Conservation (phyloP, 2,329 filamentous ascomycete species). For the Biscogniauxia marginata region DNA sequence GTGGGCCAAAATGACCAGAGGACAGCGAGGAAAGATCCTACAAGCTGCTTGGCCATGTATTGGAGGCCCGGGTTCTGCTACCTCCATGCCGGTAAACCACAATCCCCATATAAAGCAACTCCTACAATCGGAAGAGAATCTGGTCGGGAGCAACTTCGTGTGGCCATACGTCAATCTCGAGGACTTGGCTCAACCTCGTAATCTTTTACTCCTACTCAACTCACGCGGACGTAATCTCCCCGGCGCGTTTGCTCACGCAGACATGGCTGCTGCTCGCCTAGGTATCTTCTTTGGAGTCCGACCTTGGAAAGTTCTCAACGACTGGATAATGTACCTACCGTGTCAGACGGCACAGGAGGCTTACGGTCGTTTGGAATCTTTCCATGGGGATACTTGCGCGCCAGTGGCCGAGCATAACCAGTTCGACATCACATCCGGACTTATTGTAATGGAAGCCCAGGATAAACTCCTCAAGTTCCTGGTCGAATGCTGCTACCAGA, state of each 20-base stretch:
- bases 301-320: background rate
- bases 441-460: background rate
- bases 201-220: background rate
- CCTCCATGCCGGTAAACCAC: background rate
- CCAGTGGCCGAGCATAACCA: background rate
- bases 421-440: background rate
- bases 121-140: background rate
- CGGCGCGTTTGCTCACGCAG: background rate
- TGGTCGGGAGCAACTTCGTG: background rate
- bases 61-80: background rate
- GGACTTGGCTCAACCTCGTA: background rate
- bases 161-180: background rate
- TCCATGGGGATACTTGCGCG: no score
- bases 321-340: background rate
- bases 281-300: background rate
- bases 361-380: no score
- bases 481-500: background rate
- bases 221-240: background rate
- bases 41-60: background rate
- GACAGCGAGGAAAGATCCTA: background rate
- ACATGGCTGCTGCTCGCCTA: background rate
- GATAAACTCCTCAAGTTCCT: background rate
- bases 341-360: background rate
- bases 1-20: background rate
- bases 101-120: background rate